A percentile compares a stretch with the other conserved stretches of the same genome.
These are phyloP conservation scores for Thraustochytrium sp. DNA, from an alignment of 352 stramenopile genomes.

Conservation along the genomic window DNA sequence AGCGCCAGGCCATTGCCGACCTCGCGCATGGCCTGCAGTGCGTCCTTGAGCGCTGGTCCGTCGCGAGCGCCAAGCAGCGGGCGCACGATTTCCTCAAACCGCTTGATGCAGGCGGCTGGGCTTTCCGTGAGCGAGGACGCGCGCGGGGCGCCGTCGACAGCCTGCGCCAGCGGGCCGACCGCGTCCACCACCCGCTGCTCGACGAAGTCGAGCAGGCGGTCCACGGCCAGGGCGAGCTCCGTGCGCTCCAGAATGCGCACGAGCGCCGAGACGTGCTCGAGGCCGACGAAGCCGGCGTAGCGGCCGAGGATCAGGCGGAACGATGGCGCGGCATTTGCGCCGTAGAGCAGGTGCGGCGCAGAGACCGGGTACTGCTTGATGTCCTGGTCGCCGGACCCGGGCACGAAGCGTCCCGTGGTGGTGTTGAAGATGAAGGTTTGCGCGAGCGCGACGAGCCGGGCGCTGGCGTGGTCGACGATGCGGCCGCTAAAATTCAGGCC, in stretches of 20 bases:
- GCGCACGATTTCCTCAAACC: slow-evolving; percentile 66
- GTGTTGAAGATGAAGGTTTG: slow-evolving; percentile 60
- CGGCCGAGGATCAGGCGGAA: slow-evolving; percentile 44
- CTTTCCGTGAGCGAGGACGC: slow-evolving; percentile 59
- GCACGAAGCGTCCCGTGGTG: slow-evolving; percentile 54
- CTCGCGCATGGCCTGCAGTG: slow-evolving; percentile 71
- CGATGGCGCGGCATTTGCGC: slow-evolving; percentile 49
- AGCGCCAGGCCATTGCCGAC: slow-evolving; percentile 69
- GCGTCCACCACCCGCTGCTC: slow-evolving; percentile 61
- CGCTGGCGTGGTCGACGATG: slow-evolving; percentile 56
- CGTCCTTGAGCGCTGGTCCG: slow-evolving; percentile 58
- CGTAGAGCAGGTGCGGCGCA: slow-evolving; percentile 48
- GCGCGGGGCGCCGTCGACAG: slow-evolving; percentile 61
- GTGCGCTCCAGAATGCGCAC: slow-evolving; percentile 49
- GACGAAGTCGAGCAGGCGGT: slow-evolving; percentile 52
- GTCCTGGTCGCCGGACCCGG: slow-evolving; percentile 40
- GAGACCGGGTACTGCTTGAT: slow-evolving; percentile 44
- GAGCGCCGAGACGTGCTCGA: slow-evolving; percentile 53
- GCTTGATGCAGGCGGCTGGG: slow-evolving; percentile 67
- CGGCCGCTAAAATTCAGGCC: slow-evolving; percentile 49
- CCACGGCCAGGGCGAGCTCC: slow-evolving; percentile 49
- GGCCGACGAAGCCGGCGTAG: slow-evolving; percentile 43
- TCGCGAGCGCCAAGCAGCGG: neutral
- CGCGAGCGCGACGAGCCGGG: slow-evolving; percentile 57
- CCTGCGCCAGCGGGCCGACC: slow-evolving; percentile 59